Evolutionary conservation across 2,329 filamentous ascomycete genomes (phyloP).

Genomic region (Dactylellina cionopaga): DNA sequence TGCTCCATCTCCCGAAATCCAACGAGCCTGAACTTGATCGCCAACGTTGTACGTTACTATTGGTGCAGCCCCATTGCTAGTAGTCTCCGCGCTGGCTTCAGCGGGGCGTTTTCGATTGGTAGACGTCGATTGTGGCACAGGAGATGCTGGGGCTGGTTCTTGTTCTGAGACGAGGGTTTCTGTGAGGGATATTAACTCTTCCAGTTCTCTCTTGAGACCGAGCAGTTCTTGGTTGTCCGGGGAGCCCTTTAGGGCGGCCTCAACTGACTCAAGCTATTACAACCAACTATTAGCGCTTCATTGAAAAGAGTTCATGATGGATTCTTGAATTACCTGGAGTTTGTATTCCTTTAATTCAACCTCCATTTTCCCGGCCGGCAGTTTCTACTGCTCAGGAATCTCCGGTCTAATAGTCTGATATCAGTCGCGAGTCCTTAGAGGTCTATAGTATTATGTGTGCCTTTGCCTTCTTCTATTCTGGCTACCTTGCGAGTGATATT

Average conservation of each 20-base stretch:
- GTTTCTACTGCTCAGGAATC: not conserved
- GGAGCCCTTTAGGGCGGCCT: conserved; percentile 79
- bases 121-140: conserved; percentile 59
- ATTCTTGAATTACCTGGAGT: conserved; percentile 65
- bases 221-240: conserved; percentile 81
- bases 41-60: conserved; percentile 71
- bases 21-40: conserved; percentile 89
- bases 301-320: not conserved
- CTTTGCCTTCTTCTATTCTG: not conserved
- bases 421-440: not conserved
- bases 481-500: not conserved
- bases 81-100: conserved; percentile 61
- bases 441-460: not conserved
- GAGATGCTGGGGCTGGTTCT: conserved; percentile 68
- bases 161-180: conserved; percentile 84
- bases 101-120: conserved; percentile 54
- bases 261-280: conserved; percentile 77
- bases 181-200: conserved; percentile 80
- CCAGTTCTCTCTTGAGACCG: conserved; percentile 80
- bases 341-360: conserved; percentile 70
- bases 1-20: conserved; percentile 84
- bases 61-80: conserved; percentile 64
- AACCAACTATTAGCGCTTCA: conserved; percentile 43
- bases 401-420: conserved; percentile 1
- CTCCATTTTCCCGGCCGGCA: conserved; percentile 55